Evolutionary conservation across 768 basidiomycete genomes (phyloP), one percentile per base, ranked within the genome.

Genomic region (Calocybe gangraenosa): DNA sequence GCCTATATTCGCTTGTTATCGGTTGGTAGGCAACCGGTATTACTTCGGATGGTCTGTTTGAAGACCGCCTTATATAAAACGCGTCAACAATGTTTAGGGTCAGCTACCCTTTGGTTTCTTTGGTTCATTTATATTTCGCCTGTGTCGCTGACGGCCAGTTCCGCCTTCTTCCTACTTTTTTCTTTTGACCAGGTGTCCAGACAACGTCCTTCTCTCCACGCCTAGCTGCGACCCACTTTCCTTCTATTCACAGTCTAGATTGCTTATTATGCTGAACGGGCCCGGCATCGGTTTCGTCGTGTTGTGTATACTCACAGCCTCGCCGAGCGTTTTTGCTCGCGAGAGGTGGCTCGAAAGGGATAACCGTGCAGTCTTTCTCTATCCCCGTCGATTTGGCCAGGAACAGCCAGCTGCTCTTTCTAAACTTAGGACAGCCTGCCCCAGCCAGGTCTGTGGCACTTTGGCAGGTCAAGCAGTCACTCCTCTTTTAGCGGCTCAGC

Each of bases 321-420:
- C 60, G 41, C 56, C 64, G 43, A 52, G 54, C 34, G 67, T 57
- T 42, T 46, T 69, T 25, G 69, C 67, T 20, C 77, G 76, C 37
- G 65, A 69, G 40, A 50, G 53, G 25, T 75, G 73, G 73, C 56
- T 75, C 22, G 78, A 81, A 55, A 63, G 78, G 37, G 63, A 76
- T 50, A 65, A 63, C 49, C 62, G 58, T 11, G 59, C 73, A n/a
- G 63, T 79, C 32, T 62, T 63, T 40, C 60, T 81, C 31, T 58
- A 77, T 54, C 77, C 76, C 32, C 70, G 78, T 53, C 73, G 78
- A 18, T 79, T 79, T 56, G 68, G 71, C 19, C 71, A 76, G 56
- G 69, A 78, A 52, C 65, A 75, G 19, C 74, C 76, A 20, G 60
- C 66, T 8, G 70, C 76, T 30, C 62, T 80, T 23, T 54, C 65